Conservation (phyloP, 768 basidiomycete genomes). For the Mycena amicta region DNA sequence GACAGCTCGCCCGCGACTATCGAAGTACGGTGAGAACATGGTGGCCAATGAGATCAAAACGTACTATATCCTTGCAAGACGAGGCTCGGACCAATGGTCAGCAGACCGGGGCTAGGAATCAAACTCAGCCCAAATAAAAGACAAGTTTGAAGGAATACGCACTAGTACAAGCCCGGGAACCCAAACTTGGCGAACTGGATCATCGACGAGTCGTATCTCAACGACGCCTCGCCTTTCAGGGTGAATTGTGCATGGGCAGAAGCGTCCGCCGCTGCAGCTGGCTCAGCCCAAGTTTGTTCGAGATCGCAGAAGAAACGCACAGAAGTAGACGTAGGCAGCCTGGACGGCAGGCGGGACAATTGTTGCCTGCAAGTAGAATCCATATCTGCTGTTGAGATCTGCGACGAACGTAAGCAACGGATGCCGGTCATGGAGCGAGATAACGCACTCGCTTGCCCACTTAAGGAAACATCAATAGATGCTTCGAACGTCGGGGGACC, state of each 20-base stretch:
- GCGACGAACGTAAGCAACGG: neutral
- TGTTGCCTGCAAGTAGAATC: constrained; percentile 26
- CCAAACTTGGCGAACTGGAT: constrained; percentile 23
- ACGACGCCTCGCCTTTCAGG: constrained; percentile 19
- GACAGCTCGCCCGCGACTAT: constrained; percentile 1
- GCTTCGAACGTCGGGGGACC: constrained; percentile 7
- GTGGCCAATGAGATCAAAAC: neutral
- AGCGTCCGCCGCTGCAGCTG: constrained; percentile 17
- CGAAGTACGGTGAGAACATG: neutral
- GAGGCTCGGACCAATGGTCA: constrained; percentile 28
- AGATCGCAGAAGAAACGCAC: neutral
- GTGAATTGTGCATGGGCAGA: constrained; percentile 20
- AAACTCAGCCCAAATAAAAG: neutral
- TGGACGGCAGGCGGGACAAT: constrained; percentile 26
- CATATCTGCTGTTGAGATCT: constrained; percentile 17
- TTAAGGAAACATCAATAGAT: constrained; percentile 12
- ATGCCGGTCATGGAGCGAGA: neutral
- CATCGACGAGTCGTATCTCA: constrained; percentile 13
- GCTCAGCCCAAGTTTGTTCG: neutral
- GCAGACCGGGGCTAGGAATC: constrained; percentile 20
- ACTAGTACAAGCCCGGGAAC: constrained; percentile 29
- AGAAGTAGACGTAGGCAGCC: constrained; percentile 26
- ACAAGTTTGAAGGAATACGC: neutral
- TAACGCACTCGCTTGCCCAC: neutral
- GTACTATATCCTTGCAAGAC: neutral